Base-by-base conservation (phyloP, 1,284 basidiomycete genomes). In the Ustilago crameri region DNA sequence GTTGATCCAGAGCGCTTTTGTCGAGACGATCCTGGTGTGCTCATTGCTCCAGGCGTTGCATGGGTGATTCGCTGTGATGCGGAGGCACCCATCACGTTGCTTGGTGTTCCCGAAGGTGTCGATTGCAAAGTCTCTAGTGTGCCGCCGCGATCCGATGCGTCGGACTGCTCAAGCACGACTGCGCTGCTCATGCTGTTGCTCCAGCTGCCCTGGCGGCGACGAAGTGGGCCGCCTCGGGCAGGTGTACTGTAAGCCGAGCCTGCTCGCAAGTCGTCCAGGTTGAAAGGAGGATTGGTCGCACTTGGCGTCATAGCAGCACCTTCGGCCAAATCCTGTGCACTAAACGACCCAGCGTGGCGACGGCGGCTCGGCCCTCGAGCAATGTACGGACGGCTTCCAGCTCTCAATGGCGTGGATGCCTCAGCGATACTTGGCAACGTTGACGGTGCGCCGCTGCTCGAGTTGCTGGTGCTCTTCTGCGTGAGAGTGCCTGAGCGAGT, bases 361-460 rank as follows among this genome's bases (percentile, higher is more conserved):
- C 74, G 55, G 15, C 74, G 54, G 15, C 60, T 67, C 1, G 62
- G 61, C 10, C 67, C 61, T 4, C 47, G 43, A 26, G 71, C 51
- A n/a, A 63, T 45, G 32, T 67, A 51, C 15, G 61, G 58, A 3
- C 65, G 66, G 27, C 51, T 49, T 8, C 64, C 65, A 2, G 61
- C 47, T 14, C 72, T 49, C 2, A 57, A 20, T 10, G 76, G 71
- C 18, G 74, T 73, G 3, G 67, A 35, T 3, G 64, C 63, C 57
- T 80, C 78, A n/a, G 78, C 78, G 22, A 80, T 80, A 49, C 76
- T 78, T 2, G 76, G 78, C 41, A 80, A 44, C 32, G 59, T 55
- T 3, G 74, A 44, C n/a, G 62, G 41, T 3, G 53, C 41, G 4
- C 60, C 51, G 35, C 27, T 57, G 58, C 51, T 59, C 12, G 38